Conservation (phyloP, 2,329 filamentous ascomycete genomes). For the Apiospora arundinis region DNA sequence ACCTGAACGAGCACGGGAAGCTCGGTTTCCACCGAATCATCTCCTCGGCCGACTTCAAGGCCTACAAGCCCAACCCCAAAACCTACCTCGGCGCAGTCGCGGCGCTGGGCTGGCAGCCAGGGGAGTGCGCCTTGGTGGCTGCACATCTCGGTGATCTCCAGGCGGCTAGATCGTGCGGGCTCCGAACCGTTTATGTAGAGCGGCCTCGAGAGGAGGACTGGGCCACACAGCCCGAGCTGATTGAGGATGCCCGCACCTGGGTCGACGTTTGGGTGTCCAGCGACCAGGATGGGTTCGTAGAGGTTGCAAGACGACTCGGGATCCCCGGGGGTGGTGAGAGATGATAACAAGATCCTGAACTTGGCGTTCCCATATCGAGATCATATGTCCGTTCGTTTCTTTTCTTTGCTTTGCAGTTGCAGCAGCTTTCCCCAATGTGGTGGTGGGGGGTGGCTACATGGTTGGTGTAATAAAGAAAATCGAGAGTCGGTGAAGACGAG, state of each 20-base stretch:
- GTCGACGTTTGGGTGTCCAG: constrained; percentile 69
- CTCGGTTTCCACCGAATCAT: constrained; percentile 69
- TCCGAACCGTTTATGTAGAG: constrained; percentile 78
- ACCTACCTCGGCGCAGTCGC: constrained; percentile 73
- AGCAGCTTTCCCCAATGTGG: neutral
- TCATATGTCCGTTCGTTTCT: neutral
- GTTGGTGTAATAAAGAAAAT: neutral
- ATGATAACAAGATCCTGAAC: neutral
- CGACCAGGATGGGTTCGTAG: constrained; percentile 57
- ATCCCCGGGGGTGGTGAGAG: constrained; percentile 1
- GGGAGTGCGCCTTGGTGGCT: constrained; percentile 77
- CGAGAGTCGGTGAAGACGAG: constrained; percentile 2
- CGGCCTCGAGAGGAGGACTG: constrained; percentile 70
- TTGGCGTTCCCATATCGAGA: neutral
- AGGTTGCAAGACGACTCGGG: constrained; percentile 56
- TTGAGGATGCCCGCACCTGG: constrained; percentile 61
- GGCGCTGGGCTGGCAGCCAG: constrained; percentile 60
- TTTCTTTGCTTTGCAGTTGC: neutral
- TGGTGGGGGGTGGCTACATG: neutral
- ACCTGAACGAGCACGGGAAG: constrained; percentile 63
- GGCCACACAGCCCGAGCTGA: constrained; percentile 54
- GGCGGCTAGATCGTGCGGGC: constrained; percentile 67
- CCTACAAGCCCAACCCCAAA: constrained; percentile 74
- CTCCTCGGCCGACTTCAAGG: constrained; percentile 73
- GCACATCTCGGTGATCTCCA: constrained; percentile 74